Conservation (phyloP, 1,284 basidiomycete species). For the Heterobasidion occidentale region DNA sequence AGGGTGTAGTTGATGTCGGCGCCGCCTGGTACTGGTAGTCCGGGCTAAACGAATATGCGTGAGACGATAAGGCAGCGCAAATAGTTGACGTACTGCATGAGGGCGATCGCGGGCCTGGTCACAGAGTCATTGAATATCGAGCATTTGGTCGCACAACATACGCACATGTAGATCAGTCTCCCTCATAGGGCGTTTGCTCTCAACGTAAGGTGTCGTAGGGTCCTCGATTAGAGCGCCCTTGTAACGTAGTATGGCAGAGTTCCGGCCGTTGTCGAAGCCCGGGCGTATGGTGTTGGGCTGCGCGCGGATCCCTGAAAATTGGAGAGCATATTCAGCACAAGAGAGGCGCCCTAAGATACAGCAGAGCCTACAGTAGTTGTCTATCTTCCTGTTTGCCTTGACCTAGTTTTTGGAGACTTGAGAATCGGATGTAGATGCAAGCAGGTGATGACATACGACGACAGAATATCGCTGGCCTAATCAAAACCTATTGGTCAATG, state of each 20-base stretch:
- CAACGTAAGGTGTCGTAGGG: slow-evolving; percentile 28
- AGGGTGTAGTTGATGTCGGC: slow-evolving; percentile 23
- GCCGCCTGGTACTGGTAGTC: slow-evolving; percentile 17
- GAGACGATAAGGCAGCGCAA: not conserved
- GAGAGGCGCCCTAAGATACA: not conserved
- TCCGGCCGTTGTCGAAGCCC: slow-evolving; percentile 22
- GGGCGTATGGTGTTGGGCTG: not conserved
- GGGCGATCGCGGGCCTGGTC: not conserved
- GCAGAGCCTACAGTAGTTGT: slow-evolving; percentile 30
- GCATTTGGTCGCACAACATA: not conserved
- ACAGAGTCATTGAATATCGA: not conserved
- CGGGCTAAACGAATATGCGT: slow-evolving; percentile 15
- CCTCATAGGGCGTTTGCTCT: slow-evolving; percentile 13
- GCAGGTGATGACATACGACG: slow-evolving; percentile 17
- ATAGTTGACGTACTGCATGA: not conserved
- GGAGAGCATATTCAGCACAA: not conserved
- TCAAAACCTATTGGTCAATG: not conserved
- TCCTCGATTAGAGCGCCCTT: slow-evolving; percentile 32
- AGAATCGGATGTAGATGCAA: not conserved
- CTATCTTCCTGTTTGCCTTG: slow-evolving; percentile 27
- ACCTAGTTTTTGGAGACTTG: slow-evolving; percentile 12
- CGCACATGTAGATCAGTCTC: slow-evolving; percentile 22
- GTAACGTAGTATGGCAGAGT: slow-evolving; percentile 49
- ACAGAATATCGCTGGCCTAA: slow-evolving; percentile 29
- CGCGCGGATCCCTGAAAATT: not conserved